phyloP scores from a whole-genome alignment of 1,284 basidiomycete species.

The Anthracocystis panici-leucophaei region DNA sequence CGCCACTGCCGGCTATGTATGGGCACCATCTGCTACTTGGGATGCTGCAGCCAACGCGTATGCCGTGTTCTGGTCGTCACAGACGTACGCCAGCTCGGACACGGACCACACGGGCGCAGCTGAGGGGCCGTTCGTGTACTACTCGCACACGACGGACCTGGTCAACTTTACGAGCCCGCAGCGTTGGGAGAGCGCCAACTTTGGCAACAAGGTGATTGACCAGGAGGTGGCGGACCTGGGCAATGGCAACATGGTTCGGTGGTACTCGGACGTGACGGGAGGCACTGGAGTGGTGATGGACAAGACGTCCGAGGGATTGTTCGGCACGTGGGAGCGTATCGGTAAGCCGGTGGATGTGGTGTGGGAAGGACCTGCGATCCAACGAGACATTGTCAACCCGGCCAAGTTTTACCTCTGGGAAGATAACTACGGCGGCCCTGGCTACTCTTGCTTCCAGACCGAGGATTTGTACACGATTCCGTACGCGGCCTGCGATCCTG shows the following conservation, averaged over 20 bases:
- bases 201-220: conserved; percentile 34
- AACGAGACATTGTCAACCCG: conserved; percentile 30
- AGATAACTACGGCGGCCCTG: conserved; percentile 34
- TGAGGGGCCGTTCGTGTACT: conserved; percentile 25
- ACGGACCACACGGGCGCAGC: conserved; percentile 21
- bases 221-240: conserved; percentile 27
- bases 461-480: conserved; percentile 23
- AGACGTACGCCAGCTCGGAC: conserved; percentile 29
- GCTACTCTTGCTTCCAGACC: conserved; percentile 40
- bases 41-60: conserved; percentile 26
- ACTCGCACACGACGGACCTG: conserved; percentile 32
- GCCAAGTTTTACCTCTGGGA: conserved; percentile 34
- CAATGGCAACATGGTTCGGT: conserved; percentile 28
- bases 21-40: conserved; percentile 36
- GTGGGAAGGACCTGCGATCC: conserved; percentile 35
- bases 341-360: conserved; percentile 33
- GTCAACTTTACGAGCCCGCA: conserved; percentile 23
- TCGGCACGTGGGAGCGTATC: conserved; percentile 31
- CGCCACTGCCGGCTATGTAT: conserved; percentile 27
- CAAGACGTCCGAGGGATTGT: conserved; percentile 21
- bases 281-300: conserved; percentile 34
- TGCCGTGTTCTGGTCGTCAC: conserved; percentile 32
- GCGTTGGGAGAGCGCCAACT: conserved; percentile 33
- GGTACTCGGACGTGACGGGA: conserved; percentile 26
- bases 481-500: conserved; percentile 23